These are phyloP conservation scores for Apiospora malaysiana DNA, from an alignment of 2,329 filamentous ascomycete species.

Conservation along the genomic window DNA sequence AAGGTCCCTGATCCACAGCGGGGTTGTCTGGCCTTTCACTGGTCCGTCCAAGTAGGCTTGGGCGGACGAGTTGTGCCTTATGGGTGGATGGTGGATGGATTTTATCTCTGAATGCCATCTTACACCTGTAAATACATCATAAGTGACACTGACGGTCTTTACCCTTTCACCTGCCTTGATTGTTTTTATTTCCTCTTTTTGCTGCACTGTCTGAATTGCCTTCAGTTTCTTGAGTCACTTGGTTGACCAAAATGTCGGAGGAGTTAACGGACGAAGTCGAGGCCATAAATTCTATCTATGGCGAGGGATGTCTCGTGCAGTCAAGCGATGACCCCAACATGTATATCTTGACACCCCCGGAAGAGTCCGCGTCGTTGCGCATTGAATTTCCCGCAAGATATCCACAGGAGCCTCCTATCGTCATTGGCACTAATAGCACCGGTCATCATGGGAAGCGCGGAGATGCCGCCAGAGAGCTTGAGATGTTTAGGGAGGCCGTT, in stretches of 20 bases:
- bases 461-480: slow-evolving; percentile 73
- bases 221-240: not conserved
- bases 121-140: not conserved
- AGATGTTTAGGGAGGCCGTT: slow-evolving; percentile 71
- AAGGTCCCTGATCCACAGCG: not conserved
- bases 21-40: not conserved
- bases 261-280: slow-evolving; percentile 76
- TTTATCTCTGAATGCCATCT: not conserved
- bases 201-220: not conserved
- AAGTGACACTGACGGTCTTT: not conserved
- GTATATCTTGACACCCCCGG: slow-evolving; percentile 72
- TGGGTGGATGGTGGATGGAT: not conserved
- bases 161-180: not conserved
- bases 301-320: slow-evolving; percentile 63
- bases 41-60: not conserved
- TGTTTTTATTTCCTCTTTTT: not conserved
- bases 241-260: slow-evolving; percentile 52
- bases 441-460: slow-evolving; percentile 72
- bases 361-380: slow-evolving; percentile 60
- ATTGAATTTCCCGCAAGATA: slow-evolving; percentile 77
- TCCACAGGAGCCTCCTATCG: slow-evolving; percentile 72
- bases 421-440: slow-evolving; percentile 81
- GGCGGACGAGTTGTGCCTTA: not conserved
- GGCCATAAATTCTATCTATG: slow-evolving; percentile 86
- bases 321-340: slow-evolving; percentile 46